These are phyloP conservation scores for Lepidium africanum DNA, from an alignment of 345 rosid species.

Conservation along the genomic window DNA sequence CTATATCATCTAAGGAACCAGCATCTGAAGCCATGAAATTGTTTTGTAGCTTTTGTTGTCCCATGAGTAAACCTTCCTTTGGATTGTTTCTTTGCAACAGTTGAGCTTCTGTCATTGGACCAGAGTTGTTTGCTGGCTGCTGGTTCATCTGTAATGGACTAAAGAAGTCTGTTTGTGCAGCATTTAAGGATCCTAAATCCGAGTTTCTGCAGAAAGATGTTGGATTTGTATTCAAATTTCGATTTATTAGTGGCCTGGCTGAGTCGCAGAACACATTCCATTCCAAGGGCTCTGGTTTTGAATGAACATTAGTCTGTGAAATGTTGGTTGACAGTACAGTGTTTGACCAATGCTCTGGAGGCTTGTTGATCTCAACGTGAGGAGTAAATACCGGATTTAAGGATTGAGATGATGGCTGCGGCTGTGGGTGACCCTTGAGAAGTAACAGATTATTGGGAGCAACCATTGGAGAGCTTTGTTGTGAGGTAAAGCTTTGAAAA, in stretches of 20 bases:
- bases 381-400: conserved; percentile 6
- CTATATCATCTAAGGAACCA: conserved; percentile 57
- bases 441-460: conserved; percentile 36
- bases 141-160: conserved; percentile 30
- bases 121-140: conserved; percentile 12
- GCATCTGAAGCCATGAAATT: conserved; percentile 30
- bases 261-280: conserved; percentile 35
- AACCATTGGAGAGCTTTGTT: conserved; percentile 27
- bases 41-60: conserved; percentile 37
- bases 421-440: too few species aligned
- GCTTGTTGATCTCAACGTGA: conserved; percentile 28
- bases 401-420: too few species aligned
- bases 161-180: conserved; percentile 24
- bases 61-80: conserved; percentile 32
- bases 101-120: conserved; percentile 27
- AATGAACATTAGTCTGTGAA: conserved; percentile 20
- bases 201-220: conserved; percentile 24
- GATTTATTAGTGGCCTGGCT: conserved; percentile 12
- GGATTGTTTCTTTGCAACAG: conserved; percentile 2
- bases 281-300: conserved; percentile 24
- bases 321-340: conserved; percentile 24
- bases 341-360: conserved; percentile 43
- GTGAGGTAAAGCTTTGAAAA: conserved; percentile 9
- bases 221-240: conserved; percentile 28
- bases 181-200: conserved; percentile 31